Percentiles rank a stretch among this genome's conserved stretches.
Conservation (phyloP, 2,329 filamentous ascomycete species). For the Aspergillus vadensis region DNA sequence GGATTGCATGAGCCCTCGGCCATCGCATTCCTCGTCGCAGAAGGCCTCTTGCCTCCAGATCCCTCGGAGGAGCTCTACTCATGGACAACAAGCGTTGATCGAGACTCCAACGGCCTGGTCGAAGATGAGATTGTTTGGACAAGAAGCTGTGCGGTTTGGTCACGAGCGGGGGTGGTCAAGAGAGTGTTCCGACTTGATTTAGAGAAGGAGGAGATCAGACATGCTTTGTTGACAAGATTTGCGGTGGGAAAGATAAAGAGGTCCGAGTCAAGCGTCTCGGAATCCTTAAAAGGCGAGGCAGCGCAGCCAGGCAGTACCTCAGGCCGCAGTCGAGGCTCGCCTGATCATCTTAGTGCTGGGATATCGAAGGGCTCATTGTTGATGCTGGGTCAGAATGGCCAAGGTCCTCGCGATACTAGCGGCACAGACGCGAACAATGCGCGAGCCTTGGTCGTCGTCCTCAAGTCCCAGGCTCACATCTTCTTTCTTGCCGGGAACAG, state of each 20-base stretch:
- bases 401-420: conserved; percentile 8
- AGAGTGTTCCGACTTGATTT: conserved; percentile 83
- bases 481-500: conserved; percentile 86
- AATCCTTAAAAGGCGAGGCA: conserved; percentile 10
- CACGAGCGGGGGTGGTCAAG: conserved; percentile 78
- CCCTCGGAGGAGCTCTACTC: conserved; percentile 65
- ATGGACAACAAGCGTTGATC: conserved; percentile 67
- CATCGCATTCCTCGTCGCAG: conserved; percentile 77
- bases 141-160: conserved; percentile 80
- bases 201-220: conserved; percentile 82
- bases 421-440: conserved; percentile 30
- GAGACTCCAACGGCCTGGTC: conserved; percentile 47
- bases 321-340: conserved; percentile 12
- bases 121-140: conserved; percentile 83
- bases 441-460: conserved; percentile 80
- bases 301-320: conserved; percentile 9
- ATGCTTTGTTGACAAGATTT: conserved; percentile 84
- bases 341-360: conserved; percentile 23
- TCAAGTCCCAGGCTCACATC: conserved; percentile 90
- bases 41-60: conserved; percentile 72
- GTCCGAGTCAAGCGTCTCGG: conserved; percentile 14
- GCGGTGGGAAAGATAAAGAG: conserved; percentile 48
- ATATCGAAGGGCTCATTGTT: conserved; percentile 23
- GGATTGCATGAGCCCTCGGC: conserved; percentile 87
- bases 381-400: background rate